phyloP scores from a whole-genome alignment of 352 stramenopile genomes.

The Phytophthora brassicae region DNA sequence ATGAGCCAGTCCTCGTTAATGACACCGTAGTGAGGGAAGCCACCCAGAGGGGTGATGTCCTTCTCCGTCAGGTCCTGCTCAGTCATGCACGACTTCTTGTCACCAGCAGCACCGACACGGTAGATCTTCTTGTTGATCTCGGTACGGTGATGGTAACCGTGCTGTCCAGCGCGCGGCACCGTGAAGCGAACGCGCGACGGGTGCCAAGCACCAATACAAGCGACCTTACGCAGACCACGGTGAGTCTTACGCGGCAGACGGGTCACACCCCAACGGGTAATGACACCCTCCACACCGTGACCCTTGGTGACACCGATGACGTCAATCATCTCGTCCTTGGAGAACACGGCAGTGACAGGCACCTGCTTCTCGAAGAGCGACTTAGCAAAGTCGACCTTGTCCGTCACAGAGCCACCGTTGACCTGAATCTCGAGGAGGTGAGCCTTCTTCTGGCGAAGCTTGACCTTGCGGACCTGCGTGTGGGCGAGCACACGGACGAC shows the following conservation, averaged over 20 bases:
- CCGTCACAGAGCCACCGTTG: conserved; percentile 96
- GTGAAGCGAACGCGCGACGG: conserved; percentile 98
- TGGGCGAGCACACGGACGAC: conserved; percentile 99
- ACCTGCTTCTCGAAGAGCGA: conserved; percentile 99
- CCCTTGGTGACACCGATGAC: conserved; percentile 99
- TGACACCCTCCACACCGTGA: conserved; percentile 98
- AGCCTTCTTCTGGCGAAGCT: conserved; percentile 99
- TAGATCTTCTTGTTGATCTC: conserved; percentile 99
- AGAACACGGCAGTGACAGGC: conserved; percentile 93
- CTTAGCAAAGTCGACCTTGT: conserved; percentile 99
- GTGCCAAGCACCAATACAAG: conserved; percentile 99
- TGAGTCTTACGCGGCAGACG: conserved; percentile 99
- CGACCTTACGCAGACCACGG: conserved; percentile 99
- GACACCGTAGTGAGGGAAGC: conserved; percentile 99
- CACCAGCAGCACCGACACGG: conserved; percentile 93
- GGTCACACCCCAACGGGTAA: conserved; percentile 99
- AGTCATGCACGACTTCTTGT: conserved; percentile 96
- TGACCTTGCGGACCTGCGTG: conserved; percentile 99
- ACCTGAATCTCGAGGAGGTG: conserved; percentile 99
- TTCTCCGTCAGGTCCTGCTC: conserved; percentile 99
- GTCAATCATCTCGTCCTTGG: conserved; percentile 99
- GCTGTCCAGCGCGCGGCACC: conserved; percentile 98
- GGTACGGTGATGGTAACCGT: conserved; percentile 99
- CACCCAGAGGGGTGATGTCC: conserved; percentile 99
- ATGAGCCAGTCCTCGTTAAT: conserved; percentile 99